Evolutionary conservation across 1,284 basidiomycete genomes (phyloP).

Genomic region (Crucibulum parvulum): DNA sequence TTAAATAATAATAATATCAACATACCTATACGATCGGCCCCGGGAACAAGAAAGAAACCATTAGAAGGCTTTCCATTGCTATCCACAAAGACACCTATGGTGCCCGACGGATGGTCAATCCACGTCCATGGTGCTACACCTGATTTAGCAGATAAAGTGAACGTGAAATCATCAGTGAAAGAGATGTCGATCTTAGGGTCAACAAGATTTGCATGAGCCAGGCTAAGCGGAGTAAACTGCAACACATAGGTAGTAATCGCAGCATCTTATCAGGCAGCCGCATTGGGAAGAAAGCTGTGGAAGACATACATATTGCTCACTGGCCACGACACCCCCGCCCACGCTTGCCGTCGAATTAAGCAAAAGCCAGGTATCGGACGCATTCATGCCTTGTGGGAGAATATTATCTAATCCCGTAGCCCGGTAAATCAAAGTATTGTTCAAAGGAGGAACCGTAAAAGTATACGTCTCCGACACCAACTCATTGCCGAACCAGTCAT

Average conservation of each 20-base stretch:
- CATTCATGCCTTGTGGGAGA: conserved; percentile 48
- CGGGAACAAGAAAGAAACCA: conserved; percentile 61
- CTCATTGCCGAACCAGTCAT: conserved; percentile 57
- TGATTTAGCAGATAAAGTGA: conserved; percentile 57
- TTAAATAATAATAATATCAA: neutral
- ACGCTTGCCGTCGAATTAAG: conserved; percentile 57
- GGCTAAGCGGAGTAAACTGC: conserved; percentile 60
- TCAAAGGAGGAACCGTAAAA: conserved; percentile 55
- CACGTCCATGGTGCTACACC: conserved; percentile 66
- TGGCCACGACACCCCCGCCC: conserved; percentile 49
- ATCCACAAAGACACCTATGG: conserved; percentile 61
- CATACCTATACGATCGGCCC: conserved; percentile 53
- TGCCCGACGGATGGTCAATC: conserved; percentile 62
- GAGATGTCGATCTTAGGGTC: conserved; percentile 54
- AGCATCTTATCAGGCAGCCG: neutral
- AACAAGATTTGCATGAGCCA: conserved; percentile 51
- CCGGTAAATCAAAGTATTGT: conserved; percentile 54
- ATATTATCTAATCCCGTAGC: conserved; percentile 48
- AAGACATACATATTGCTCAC: conserved; percentile 55
- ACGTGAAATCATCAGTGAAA: conserved; percentile 42
- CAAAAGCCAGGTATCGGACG: conserved; percentile 56
- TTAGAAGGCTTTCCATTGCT: conserved; percentile 45
- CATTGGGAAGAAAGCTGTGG: conserved; percentile 18
- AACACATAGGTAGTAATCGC: neutral
- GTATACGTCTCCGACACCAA: conserved; percentile 44